Conservation (phyloP, 1,284 basidiomycete genomes). For the Cutaneotrichosporon dermatis region DNA sequence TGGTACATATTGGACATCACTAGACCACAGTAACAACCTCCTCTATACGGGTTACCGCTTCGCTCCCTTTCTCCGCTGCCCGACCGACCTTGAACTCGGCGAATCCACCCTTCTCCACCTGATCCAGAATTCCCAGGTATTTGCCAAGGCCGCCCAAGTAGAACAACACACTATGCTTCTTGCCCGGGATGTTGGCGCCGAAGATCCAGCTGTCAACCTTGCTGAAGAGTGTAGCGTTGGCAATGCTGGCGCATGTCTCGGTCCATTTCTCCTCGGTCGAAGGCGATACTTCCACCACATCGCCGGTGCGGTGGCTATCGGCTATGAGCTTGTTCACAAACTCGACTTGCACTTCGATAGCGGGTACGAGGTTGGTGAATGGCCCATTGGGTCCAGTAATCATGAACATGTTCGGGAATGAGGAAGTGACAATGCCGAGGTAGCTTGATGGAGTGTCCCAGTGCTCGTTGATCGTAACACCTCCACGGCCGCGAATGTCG, state of each 20-base stretch:
- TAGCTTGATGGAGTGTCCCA: slow-evolving; percentile 9
- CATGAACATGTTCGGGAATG: slow-evolving; percentile 17
- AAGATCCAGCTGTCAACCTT: slow-evolving; percentile 15
- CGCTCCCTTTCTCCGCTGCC: too few relatives aligned
- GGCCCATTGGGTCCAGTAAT: slow-evolving; percentile 15
- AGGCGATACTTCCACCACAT: neutral
- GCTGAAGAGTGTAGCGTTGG: slow-evolving; percentile 8
- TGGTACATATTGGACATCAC: too few relatives aligned
- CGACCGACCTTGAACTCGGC: neutral
- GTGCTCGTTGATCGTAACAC: slow-evolving; percentile 7
- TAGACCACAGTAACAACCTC: neutral
- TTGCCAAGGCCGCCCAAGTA: slow-evolving; percentile 12
- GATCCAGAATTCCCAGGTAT: neutral
- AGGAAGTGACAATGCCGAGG: slow-evolving; percentile 11
- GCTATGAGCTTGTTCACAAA: slow-evolving; percentile 5
- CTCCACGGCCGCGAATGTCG: slow-evolving; percentile 8
- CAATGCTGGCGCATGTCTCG: slow-evolving; percentile 2
- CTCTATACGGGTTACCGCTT: too few relatives aligned
- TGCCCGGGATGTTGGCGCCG: slow-evolving; percentile 16
- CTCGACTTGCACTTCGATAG: slow-evolving; percentile 15
- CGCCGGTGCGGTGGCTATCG: neutral
- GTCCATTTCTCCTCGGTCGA: slow-evolving; percentile 10
- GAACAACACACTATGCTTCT: slow-evolving; percentile 13
- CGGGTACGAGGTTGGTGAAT: slow-evolving; percentile 13
- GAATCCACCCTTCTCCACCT: slow-evolving; percentile 6